Evolutionary conservation across 2,329 filamentous ascomycete genomes (phyloP), one percentile per base, ranked within the genome.

Genomic region (Dactylellina parvicollis): DNA sequence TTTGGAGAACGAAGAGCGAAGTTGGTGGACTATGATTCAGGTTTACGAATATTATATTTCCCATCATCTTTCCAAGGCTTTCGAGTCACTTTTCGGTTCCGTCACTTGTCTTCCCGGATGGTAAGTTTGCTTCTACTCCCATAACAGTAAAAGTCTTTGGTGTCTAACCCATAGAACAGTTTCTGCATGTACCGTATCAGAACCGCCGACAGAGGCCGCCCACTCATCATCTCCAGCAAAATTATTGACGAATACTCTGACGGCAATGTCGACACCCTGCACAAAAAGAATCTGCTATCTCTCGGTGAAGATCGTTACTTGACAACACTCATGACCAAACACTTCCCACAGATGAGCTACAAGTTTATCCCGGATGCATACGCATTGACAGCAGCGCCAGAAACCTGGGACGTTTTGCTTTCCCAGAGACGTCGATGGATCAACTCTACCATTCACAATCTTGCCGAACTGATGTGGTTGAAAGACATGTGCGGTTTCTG

Each of bases 41-140:
- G 95, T 99, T 76, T 99, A 99, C 83, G 95, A 99, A 81, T 99
- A 99, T 84, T 99, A 93, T 81, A 99, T 99, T 79, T 98, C 95
- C 28, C 95, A 99, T 85, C 91, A 99, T 82, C 83, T 99, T 80
- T 86, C 95, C 60, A 99, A 99, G 84, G 92, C 95, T 75, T 99
- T 99, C 80, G 95, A 99, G 81, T 97, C 92, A 73, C 87, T 99
- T 73, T 99, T 99, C 79, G 95, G 93, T 79, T 96, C 92, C 81
- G 95, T 99, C 74, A 99, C 95, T 71, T 99, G 95, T 89, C 89
- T 99, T 84, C 95, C 95, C 76, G 95, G 95, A 86, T 99, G 95
- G 94, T 97, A 87, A 84, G 91, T 88, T 16, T 38, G 64, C 14
- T 8, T 10, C 34, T 61, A 61, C 55, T 12, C 22, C 47, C 30